Percentiles rank a stretch among this genome's conserved stretches.
phyloP scores from a whole-genome alignment of 345 rosid species.

The Aquilaria malaccensis region DNA sequence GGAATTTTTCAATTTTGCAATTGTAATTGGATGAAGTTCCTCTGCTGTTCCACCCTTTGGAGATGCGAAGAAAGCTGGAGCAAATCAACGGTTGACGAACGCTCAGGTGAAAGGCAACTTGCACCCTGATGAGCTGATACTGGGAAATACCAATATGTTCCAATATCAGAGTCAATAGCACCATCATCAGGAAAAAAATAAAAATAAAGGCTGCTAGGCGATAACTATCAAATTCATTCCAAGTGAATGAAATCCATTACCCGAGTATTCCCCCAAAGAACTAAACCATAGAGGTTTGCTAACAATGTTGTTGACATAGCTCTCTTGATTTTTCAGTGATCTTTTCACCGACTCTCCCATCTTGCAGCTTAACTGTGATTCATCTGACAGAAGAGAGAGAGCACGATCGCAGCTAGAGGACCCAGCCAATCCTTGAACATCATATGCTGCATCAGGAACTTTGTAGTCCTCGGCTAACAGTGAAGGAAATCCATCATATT shows the following conservation, averaged over 20 bases:
- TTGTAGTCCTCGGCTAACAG: conserved; percentile 23
- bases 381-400: conserved; percentile 97
- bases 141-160: conserved; percentile 18
- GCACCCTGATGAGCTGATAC: conserved; percentile 22
- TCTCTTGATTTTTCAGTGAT: too few relatives aligned
- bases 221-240: conserved; percentile 9
- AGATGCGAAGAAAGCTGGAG: conserved; percentile 68
- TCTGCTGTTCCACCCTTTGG: conserved; percentile 63
- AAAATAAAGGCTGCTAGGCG: too few relatives aligned
- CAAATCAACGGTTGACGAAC: conserved; percentile 53
- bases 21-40: conserved; percentile 42
- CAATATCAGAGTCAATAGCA: conserved; percentile 21
- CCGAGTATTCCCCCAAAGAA: conserved; percentile 25
- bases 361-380: conserved; percentile 21
- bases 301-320: conserved; percentile 10
- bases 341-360: too few relatives aligned
- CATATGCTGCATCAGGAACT: conserved; percentile 22
- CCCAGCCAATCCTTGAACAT: conserved; percentile 36
- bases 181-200: conserved; percentile 15
- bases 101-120: conserved; percentile 22
- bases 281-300: conserved; percentile 30
- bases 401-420: conserved; percentile 52
- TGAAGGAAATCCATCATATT: conserved; percentile 23
- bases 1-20: conserved; percentile 22
- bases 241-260: conserved; percentile 22